Conservation (phyloP, 2,329 filamentous ascomycete species). For the Fusarium illudens region DNA sequence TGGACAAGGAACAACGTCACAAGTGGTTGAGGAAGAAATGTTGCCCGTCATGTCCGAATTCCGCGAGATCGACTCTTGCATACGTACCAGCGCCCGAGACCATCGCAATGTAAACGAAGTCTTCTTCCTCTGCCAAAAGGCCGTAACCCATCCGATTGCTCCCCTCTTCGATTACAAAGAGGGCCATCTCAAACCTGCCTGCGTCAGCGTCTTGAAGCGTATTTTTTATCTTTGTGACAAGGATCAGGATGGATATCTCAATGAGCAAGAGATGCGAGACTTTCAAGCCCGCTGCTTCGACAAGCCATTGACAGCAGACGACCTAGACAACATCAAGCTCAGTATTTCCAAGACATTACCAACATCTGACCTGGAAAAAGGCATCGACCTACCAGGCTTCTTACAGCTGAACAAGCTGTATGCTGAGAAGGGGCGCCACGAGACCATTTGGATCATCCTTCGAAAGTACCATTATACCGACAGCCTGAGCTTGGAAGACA, state of each 20-base stretch:
- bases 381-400: conserved; percentile 85
- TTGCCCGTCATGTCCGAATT: conserved; percentile 98
- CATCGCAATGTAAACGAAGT: conserved; percentile 95
- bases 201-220: conserved; percentile 83
- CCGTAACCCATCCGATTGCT: conserved; percentile 95
- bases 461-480: conserved; percentile 96
- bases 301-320: conserved; percentile 80
- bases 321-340: conserved; percentile 89
- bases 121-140: conserved; percentile 98
- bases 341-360: conserved; percentile 78
- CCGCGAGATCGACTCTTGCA: conserved; percentile 98
- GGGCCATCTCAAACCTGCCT: conserved; percentile 83
- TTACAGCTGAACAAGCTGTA: conserved; percentile 94
- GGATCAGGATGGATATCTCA: conserved; percentile 92
- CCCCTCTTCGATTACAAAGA: conserved; percentile 98
- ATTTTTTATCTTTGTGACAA: conserved; percentile 97
- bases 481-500: conserved; percentile 89
- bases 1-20: conserved; percentile 76
- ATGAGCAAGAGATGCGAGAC: conserved; percentile 87
- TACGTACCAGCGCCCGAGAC: conserved; percentile 89
- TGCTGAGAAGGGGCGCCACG: conserved; percentile 95
- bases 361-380: conserved; percentile 68
- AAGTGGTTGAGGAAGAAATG: conserved; percentile 97
- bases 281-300: conserved; percentile 95
- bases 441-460: conserved; percentile 98